Base-by-base conservation (phyloP, 164 flowering plant species). In the Cinnamomum micranthum region DNA sequence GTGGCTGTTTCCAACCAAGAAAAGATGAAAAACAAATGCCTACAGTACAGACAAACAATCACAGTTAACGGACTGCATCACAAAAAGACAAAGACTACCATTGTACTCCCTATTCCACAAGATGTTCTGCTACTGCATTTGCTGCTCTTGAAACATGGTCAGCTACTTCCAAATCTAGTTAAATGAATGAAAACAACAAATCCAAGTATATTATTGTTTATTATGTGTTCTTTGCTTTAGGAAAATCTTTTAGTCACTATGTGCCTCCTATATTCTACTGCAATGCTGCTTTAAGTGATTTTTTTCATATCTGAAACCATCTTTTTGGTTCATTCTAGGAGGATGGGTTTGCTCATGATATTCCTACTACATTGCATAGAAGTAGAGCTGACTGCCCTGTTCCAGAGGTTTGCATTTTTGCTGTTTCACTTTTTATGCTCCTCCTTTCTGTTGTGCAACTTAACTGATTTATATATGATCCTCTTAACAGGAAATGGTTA, bases 321-420 rank as follows among this genome's bases (percentile, higher is more conserved):
- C 24, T 28, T 50, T 65, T 28, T 50, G 25, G 70, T 27, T 22
- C 14, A 23, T 73, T 58, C 12, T 79, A 95, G 99, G 98, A 95
- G 76, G 90, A 87, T 74, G 92, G 91, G 68, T 89, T 84, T 81
- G 80, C 86, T 58, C 84, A 88, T 72, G 99, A 95, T 78, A 95
- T 95, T 77, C 99, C 98, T 73, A 95, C 99, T 25, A 93, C 97
- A 73, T 77, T 95, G 82, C 99, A 95, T 41, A 84, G 98, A 76
- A 93, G 99, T 80, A 95, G 93, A 90, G 99, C 96, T 76, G 99
- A 95, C 70, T 95, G 99, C 79, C 97, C 99, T 51, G 87, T 88
- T 50, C 99, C 97, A 28, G 98, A 95, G 93, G 98, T 95, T 74
- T 69, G 71, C 75, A 73, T 76, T 52, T 70, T 74, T 28, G 2